phyloP scores from a whole-genome alignment of 2,329 filamentous ascomycete species.

The Penicillium brasilianum region DNA sequence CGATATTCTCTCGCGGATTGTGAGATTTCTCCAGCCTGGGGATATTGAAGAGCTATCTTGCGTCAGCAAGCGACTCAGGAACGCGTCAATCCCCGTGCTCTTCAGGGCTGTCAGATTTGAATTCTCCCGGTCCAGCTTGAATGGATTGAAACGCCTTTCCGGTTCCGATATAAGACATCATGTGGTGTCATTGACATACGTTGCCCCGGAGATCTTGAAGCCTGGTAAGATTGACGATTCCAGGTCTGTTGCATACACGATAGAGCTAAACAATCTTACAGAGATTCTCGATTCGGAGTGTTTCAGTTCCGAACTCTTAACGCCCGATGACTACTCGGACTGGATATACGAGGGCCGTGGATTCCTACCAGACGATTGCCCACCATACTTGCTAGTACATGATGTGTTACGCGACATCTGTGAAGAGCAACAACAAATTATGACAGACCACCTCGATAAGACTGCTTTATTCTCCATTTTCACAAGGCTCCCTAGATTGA shows the following conservation, averaged over 20 bases:
- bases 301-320: slow-evolving; percentile 3
- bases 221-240: not conserved
- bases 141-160: slow-evolving; percentile 3
- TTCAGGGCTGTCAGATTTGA: slow-evolving; percentile 9
- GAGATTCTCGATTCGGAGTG: not conserved
- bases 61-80: slow-evolving; percentile 9
- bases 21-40: not conserved
- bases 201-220: slow-evolving; percentile 1
- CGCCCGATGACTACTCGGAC: not conserved
- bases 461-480: not conserved
- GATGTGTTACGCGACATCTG: slow-evolving; percentile 7
- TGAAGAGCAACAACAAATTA: slow-evolving; percentile 5
- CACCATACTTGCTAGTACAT: slow-evolving; percentile 8
- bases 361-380: not conserved
- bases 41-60: slow-evolving; percentile 9
- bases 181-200: slow-evolving; percentile 6
- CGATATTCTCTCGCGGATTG: slow-evolving; percentile 1
- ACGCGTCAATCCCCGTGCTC: not conserved
- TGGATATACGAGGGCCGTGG: slow-evolving; percentile 1
- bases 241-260: not conserved
- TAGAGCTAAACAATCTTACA: not conserved
- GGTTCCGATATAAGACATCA: slow-evolving; percentile 6
- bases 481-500: not conserved
- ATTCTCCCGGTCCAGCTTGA: slow-evolving; percentile 8
- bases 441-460: not conserved